Conservation (phyloP, 768 basidiomycete species). For the Dacryopinax spathularia region DNA sequence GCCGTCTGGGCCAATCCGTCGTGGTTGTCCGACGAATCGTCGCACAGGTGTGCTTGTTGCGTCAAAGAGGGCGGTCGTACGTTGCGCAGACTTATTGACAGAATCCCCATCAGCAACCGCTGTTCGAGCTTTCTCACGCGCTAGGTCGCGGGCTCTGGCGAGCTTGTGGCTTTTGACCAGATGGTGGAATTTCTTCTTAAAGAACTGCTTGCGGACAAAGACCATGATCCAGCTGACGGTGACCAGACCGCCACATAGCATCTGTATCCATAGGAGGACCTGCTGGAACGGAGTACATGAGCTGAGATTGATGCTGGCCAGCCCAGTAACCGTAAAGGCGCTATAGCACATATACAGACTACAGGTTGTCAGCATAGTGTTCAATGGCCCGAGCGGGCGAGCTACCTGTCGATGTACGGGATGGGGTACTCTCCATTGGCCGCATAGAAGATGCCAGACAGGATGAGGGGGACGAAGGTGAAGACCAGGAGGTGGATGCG, state of each 20-base stretch:
- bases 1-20: no score
- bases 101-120: no score
- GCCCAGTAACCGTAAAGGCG: constrained; percentile 25
- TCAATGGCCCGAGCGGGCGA: no score
- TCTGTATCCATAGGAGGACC: constrained; percentile 22
- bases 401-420: constrained; percentile 25
- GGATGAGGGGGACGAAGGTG: constrained; percentile 20
- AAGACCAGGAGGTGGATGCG: constrained; percentile 23
- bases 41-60: no score
- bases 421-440: constrained; percentile 21
- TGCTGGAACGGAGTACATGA: constrained; percentile 24
- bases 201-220: constrained; percentile 2
- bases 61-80: no score
- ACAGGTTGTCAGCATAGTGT: no score
- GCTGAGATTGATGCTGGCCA: constrained; percentile 25
- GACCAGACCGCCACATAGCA: constrained; percentile 21
- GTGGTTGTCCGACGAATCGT: no score
- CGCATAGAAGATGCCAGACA: constrained; percentile 23
- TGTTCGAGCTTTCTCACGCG: no score
- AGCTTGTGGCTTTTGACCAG: background rate
- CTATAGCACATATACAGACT: constrained; percentile 23
- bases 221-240: constrained; percentile 1
- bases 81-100: no score
- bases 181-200: background rate
- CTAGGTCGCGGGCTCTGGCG: no score